phyloP scores from a whole-genome alignment of 2,329 filamentous ascomycete genomes.

The Phialocephala subalpina region DNA sequence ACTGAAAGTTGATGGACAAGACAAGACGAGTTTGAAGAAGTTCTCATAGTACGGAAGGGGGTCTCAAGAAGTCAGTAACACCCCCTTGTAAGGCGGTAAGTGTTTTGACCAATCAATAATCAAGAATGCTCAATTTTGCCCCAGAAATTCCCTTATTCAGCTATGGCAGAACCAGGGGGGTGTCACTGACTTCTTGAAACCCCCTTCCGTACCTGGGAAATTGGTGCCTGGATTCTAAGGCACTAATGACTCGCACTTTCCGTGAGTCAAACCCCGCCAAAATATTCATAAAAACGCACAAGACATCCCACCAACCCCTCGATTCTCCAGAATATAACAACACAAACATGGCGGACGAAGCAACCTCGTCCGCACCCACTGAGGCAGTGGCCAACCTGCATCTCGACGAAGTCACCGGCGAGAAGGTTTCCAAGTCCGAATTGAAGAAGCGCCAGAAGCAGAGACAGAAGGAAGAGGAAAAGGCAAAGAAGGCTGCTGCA shows the following conservation, averaged over 20 bases:
- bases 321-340: conserved; percentile 16
- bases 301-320: conserved; percentile 7
- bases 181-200: background rate
- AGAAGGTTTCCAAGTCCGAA: conserved; percentile 83
- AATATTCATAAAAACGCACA: conserved; percentile 13
- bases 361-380: conserved; percentile 33
- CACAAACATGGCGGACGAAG: conserved; percentile 43
- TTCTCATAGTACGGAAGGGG: no score
- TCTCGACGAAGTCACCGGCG: conserved; percentile 92
- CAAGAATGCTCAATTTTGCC: background rate
- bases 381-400: conserved; percentile 59
- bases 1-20: no score
- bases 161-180: conserved; percentile 8
- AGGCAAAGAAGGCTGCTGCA: conserved; percentile 83
- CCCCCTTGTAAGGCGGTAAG: conserved; percentile 5
- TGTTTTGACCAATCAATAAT: conserved; percentile 5
- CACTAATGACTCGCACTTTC: background rate
- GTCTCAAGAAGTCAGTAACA: conserved; percentile 2
- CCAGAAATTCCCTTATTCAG: conserved; percentile 8
- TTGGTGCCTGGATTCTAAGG: background rate
- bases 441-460: conserved; percentile 97
- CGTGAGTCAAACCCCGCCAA: conserved; percentile 6
- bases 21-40: no score
- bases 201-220: no score
- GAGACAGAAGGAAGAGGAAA: conserved; percentile 85